Evolutionary conservation across 495 filamentous ascomycete genomes (phyloP), one percentile per base, ranked within the genome.

Genomic region (Symbiotaphrina buchneri): DNA sequence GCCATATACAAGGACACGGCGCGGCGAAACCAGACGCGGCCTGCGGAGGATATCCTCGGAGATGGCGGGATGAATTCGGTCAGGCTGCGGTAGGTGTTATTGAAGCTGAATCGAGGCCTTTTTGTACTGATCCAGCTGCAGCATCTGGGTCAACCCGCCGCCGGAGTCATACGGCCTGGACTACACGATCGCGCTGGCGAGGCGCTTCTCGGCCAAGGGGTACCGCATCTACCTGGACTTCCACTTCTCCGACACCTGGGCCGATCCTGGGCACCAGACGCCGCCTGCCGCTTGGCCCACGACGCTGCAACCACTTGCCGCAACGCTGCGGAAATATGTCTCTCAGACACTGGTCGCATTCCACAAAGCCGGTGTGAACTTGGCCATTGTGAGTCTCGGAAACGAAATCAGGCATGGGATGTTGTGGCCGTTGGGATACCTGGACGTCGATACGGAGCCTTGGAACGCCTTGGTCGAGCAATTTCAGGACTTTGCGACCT

Each of bases 351-450:
- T 58, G 14, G 29, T 51, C 26, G 23, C 41, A 2, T 48, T 46
- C 34, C 10, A 40, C 10, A 21, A 39, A 11, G 41, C 41, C 5
- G 39, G 36, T 14, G 42, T 59, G 18, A 36, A 44, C 4, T 45
- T 58, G 14, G 34, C 43, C 18, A 23, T 61, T 10, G 49, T 59
- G 14, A 36, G 39, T 19, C 40, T 58, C 17, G 56, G 56, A 14
- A 59, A 59, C 31, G 56, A 61, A 35, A 57, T 59, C 37, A 41
- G 54, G 5, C 39, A 53, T 20, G 56, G 56, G 0, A 49, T 61
- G 41, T 51, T 61, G 10, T 59, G 53, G 48, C 56, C 56, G 3
- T 28, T 44, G 0, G 56, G 55, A 4, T 34, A 53, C 14, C 42
- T 49, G 2, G 44, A 53, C 31, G 44, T 48, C 14, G 41, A 51